Conservation (phyloP, 768 basidiomycete genomes). For the Suillus subalutaceus region DNA sequence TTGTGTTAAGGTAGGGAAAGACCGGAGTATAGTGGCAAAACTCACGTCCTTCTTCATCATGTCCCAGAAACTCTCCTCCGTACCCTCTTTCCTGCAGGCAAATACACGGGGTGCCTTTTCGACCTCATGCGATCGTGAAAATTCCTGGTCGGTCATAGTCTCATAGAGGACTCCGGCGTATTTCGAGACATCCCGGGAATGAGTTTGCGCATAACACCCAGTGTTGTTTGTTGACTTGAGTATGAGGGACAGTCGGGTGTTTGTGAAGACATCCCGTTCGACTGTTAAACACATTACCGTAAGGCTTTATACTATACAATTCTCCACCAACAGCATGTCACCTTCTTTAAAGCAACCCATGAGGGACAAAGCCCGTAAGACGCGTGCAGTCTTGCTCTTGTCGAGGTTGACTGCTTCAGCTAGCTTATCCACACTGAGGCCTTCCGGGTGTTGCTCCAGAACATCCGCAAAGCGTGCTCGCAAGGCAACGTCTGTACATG, state of each 20-base stretch:
- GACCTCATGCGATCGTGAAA: constrained; percentile 24
- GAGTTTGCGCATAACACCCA: constrained; percentile 14
- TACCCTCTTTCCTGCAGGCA: constrained; percentile 19
- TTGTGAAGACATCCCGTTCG: constrained; percentile 30
- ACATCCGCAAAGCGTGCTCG: constrained; percentile 30
- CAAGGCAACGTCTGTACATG: constrained; percentile 27
- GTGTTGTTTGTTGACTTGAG: constrained; percentile 20
- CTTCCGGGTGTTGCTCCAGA: constrained; percentile 27
- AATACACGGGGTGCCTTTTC: constrained; percentile 24
- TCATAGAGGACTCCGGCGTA: constrained; percentile 25
- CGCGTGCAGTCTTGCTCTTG: constrained; percentile 30
- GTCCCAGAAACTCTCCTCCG: constrained; percentile 23
- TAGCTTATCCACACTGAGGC: constrained; percentile 30
- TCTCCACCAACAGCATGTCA: neutral
- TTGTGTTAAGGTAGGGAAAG: neutral
- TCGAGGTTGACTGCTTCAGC: constrained; percentile 25
- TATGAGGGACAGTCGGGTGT: constrained; percentile 37
- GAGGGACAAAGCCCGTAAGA: constrained; percentile 34
- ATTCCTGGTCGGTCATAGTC: constrained; percentile 26
- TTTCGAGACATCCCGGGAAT: constrained; percentile 13
- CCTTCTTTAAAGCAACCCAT: constrained; percentile 37
- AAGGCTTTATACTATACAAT: neutral
- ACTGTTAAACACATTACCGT: constrained; percentile 18
- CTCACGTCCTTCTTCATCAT: constrained; percentile 21
- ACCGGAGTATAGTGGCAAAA: neutral